Base-by-base conservation (phyloP, 1,284 basidiomycete genomes). In the Apiotrichum akiyoshidainum region DNA sequence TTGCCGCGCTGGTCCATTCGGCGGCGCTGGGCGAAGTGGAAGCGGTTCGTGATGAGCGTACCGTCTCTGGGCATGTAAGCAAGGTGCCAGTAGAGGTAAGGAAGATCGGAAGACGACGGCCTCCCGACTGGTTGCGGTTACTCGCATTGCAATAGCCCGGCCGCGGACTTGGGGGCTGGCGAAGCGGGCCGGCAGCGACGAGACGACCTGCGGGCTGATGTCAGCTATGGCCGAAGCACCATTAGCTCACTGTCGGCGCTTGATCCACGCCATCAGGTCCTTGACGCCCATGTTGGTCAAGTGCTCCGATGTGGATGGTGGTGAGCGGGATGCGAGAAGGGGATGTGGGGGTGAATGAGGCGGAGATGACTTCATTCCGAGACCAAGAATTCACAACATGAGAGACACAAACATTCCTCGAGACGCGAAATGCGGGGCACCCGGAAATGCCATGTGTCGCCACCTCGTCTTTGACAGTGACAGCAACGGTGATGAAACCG, bases 31-130 rank as follows among this genome's bases (percentile, higher is more conserved):
- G 72, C 72, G 45, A 78, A 75, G 59, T 76, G 75, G 58, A 73
- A 78, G 41, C 71, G 64, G 56, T 74, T 76, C 1, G 77, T 77
- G 44, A 78, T 45, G 8, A 78, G 63, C 2, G 75, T 77, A 2
- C 65, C 77, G 65, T 78, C 77, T 16, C 74, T 76, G 54, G 2
- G 31, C 26, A 5, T n/a, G 40, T 57, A 31, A 31, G 26, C 26
- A 31, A 31, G 26, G 7, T 31, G 7, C 26, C 26, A 7, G 26
- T 31, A n/a, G n/a, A n/a, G n/a, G n/a, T n/a, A n/a, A n/a, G n/a
- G n/a, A n/a, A n/a, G n/a, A n/a, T n/a, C n/a, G n/a, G n/a, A n/a
- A n/a, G n/a, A n/a, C n/a, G n/a, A n/a, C n/a, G n/a, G n/a, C n/a
- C n/a, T 1, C 14, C 12, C 7, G 5, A 22, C 8, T 8, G 22